Percentiles rank a stretch among this genome's conserved stretches.
Conservation (phyloP, 2,329 filamentous ascomycete genomes). For the Colletotrichum sublineola region DNA sequence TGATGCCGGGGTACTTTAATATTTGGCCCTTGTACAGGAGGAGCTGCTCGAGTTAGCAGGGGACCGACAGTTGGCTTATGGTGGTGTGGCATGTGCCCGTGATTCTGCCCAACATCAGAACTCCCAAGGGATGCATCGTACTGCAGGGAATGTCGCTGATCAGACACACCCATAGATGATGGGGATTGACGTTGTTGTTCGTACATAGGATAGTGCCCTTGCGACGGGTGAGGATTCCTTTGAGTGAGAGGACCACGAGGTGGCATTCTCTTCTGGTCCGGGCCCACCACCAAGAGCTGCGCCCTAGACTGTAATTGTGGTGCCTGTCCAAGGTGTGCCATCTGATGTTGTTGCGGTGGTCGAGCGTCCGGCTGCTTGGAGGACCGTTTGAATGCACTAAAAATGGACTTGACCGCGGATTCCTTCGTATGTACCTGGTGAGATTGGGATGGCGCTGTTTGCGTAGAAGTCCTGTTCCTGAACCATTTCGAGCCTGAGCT, state of each 20-base stretch:
- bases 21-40: background rate
- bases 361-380: slow-evolving; percentile 46
- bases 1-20: slow-evolving; percentile 2
- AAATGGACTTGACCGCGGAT: slow-evolving; percentile 45
- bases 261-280: slow-evolving; percentile 23
- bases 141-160: slow-evolving; percentile 16
- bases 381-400: slow-evolving; percentile 46
- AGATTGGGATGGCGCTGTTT: slow-evolving; percentile 30
- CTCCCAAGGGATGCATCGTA: slow-evolving; percentile 3
- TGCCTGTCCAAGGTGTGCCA: slow-evolving; percentile 3
- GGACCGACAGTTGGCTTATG: slow-evolving; percentile 16
- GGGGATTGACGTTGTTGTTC: slow-evolving; percentile 24
- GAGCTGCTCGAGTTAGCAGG: slow-evolving; percentile 7
- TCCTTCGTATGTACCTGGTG: slow-evolving; percentile 42
- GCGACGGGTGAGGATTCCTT: background rate
- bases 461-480: slow-evolving; percentile 34
- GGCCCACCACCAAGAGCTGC: slow-evolving; percentile 12
- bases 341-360: slow-evolving; percentile 38
- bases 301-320: background rate
- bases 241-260: slow-evolving; percentile 26
- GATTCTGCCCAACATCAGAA: slow-evolving; percentile 18
- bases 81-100: slow-evolving; percentile 8
- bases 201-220: slow-evolving; percentile 23
- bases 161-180: background rate
- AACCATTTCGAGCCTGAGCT: slow-evolving; percentile 41